Percentiles rank a stretch among this genome's conserved stretches.
These are phyloP conservation scores for Penicillium paradoxum DNA, from an alignment of 495 filamentous ascomycete species.

Conservation along the genomic window DNA sequence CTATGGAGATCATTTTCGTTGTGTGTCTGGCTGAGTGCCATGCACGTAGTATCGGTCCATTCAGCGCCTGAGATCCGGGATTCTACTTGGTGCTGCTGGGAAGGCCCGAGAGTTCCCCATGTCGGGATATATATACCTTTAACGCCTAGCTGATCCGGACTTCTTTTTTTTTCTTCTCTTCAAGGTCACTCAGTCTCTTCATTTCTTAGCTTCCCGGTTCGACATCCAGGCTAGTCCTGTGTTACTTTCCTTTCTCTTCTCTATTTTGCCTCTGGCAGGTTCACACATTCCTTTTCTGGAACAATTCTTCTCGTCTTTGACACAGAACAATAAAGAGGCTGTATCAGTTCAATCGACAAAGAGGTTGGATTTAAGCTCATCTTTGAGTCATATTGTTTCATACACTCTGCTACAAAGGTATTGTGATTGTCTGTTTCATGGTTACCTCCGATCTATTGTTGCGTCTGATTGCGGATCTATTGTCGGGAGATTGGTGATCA, in stretches of 20 bases:
- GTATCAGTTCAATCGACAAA: neutral
- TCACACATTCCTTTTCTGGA: conserved; percentile 27
- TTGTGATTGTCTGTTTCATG: conserved; percentile 9
- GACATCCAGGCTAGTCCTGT: conserved; percentile 38
- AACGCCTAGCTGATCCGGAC: conserved; percentile 8
- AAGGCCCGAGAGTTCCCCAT: conserved; percentile 2
- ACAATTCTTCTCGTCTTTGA: neutral
- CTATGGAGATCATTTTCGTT: conserved; percentile 5
- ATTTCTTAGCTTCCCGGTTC: conserved; percentile 22
- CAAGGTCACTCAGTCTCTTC: conserved; percentile 23
- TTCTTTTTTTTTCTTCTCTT: conserved; percentile 12
- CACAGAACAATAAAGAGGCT: neutral
- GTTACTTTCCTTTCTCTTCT: conserved; percentile 26
- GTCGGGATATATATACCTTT: conserved; percentile 21
- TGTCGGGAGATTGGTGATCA: conserved; percentile 4
- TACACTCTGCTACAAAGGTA: conserved; percentile 20
- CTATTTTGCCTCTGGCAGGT: conserved; percentile 33
- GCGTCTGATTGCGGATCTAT: neutral
- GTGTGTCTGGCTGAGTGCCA: conserved; percentile 23
- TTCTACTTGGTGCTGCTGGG: neutral
- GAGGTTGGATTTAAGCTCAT: neutral
- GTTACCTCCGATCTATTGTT: conserved; percentile 1
- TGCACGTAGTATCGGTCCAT: conserved; percentile 10
- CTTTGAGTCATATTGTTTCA: conserved; percentile 4
- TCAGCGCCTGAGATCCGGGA: neutral